Evolutionary conservation across 345 rosid genomes (phyloP), one percentile per base, ranked within the genome.

Genomic region (Capsella bursapastoris): DNA sequence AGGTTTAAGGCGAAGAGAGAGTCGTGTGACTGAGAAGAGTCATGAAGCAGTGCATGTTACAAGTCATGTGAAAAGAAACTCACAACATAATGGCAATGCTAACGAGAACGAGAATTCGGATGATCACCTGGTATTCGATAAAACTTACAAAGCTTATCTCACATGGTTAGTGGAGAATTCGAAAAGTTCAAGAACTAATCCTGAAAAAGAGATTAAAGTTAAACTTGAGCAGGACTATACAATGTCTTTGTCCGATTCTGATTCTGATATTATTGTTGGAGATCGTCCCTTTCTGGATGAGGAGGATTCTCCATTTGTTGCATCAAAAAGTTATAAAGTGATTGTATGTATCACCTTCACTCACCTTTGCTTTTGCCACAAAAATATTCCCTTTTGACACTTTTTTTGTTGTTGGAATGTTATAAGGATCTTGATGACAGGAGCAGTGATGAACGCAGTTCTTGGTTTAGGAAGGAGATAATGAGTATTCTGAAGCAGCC

Each of bases 401-500:
- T 40, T 58, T 64, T 50, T 65, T 28, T 69, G 9, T 73, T 64
- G 65, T 79, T 40, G 70, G 62, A 62, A 34, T 72, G 55, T 69
- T 14, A 28, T 32, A 44, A 68, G 73, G 79, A 78, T 79, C 44
- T 53, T 60, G 78, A 79, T 71, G 72, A 61, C 58, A 81, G 58
- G 43, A 67, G 59, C 34, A 83, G 72, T 16, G 29, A 78, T 47
- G 74, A 78, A 34, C 16, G 49, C 34, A 45, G 2, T 27, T 80
- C 88, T 28, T 67, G 71, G 69, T 90, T 82, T 62, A 83, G 88
- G 78, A 78, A 78, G 67, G 70, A 78, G 67, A 84, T 89, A 31
- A 57, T 74, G 67, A 70, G 72, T 60, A 13, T 47, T 49, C 86
- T 93, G 44, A 83, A 45, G 78, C 66, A 48, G 73, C 92, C 92